Percentiles rank a stretch among this genome's conserved stretches.
phyloP scores from a whole-genome alignment of 2,329 filamentous ascomycete genomes.

The Cadophora malorum region DNA sequence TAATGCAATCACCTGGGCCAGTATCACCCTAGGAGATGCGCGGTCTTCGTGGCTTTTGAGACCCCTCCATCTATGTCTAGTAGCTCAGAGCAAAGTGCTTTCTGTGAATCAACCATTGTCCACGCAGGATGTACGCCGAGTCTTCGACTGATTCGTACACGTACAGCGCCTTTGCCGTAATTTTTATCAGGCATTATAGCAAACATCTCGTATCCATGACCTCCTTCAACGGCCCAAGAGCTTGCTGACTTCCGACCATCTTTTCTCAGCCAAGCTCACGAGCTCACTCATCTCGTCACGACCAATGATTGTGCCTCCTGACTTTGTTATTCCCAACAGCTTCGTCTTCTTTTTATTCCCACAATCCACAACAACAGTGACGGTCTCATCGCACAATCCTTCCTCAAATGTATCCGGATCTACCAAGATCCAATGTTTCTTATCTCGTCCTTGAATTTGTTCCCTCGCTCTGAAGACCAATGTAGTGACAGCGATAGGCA shows the following conservation, averaged over 20 bases:
- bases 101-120: too few relatives aligned
- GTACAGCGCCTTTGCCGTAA: background rate
- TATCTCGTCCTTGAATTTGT: constrained; percentile 52
- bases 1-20: too few relatives aligned
- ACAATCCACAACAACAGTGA: constrained; percentile 82
- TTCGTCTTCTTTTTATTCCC: constrained; percentile 52
- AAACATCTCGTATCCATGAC: background rate
- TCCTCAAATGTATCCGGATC: constrained; percentile 95
- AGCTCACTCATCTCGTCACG: constrained; percentile 66
- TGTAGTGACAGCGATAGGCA: constrained; percentile 80
- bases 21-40: background rate
- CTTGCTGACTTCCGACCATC: constrained; percentile 62
- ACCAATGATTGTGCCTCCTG: constrained; percentile 75
- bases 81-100: background rate
- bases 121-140: background rate
- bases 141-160: background rate
- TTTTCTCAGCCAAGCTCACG: constrained; percentile 62
- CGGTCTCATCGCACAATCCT: constrained; percentile 78
- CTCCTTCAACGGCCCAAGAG: constrained; percentile 35
- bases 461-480: constrained; percentile 73
- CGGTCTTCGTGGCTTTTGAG: background rate
- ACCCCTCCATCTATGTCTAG: background rate
- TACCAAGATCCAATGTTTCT: constrained; percentile 75
- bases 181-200: background rate
- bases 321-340: constrained; percentile 80